Percentiles rank a stretch among this genome's conserved stretches.
Evolutionary conservation across 257 asterid species (phyloP).

Genomic region (Forsythia suspensa): DNA sequence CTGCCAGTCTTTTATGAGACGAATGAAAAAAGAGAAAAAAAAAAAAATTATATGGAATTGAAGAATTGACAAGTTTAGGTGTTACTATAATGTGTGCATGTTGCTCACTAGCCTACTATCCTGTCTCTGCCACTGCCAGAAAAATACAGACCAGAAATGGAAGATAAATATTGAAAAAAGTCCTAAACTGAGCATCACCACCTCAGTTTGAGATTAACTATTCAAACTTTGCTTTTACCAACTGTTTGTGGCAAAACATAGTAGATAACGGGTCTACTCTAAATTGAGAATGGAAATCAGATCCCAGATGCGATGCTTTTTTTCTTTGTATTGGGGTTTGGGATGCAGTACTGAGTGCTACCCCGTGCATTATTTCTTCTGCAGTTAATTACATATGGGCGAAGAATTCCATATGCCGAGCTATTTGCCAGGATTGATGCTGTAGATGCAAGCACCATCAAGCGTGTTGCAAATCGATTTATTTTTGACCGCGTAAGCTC

Average conservation of each 20-base stretch:
- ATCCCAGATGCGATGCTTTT: not conserved
- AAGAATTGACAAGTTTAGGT: not conserved
- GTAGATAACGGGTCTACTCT: not conserved
- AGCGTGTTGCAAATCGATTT: constrained; percentile 87
- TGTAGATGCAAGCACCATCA: constrained; percentile 80
- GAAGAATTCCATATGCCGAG: constrained; percentile 93
- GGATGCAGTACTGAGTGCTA: not conserved
- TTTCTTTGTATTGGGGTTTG: not conserved
- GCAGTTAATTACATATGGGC: constrained; percentile 93
- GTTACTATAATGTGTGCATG: not conserved
- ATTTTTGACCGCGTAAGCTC: constrained; percentile 70
- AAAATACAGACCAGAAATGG: not conserved
- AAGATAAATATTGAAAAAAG: not conserved
- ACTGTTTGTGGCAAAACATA: not conserved
- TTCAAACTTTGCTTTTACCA: not conserved
- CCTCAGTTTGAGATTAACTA: not conserved
- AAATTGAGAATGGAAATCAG: not conserved
- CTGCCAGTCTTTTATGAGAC: not conserved
- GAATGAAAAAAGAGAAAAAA: not conserved
- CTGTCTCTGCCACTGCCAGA: not conserved
- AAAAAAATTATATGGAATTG: not conserved
- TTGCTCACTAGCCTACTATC: not conserved
- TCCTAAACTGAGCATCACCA: not conserved
- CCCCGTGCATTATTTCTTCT: constrained; percentile 6
- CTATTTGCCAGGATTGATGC: constrained; percentile 90